phyloP scores from a whole-genome alignment of 306 rosid species.

The peach (Prunus persica) region Prunus_persica_NCBIv2 NC_034009.1:36201001-36201500 shows the following conservation, averaged over 20 bases:
- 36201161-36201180: slow-evolving; percentile 28
- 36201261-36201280: slow-evolving; percentile 4
- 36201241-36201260: slow-evolving; percentile 28
- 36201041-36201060: not conserved
- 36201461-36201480: not conserved
- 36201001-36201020: not conserved
- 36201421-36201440: slow-evolving; percentile 20
- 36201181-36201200: slow-evolving; percentile 12
- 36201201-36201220: slow-evolving; percentile 15
- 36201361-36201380: slow-evolving; percentile 24
- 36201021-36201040: not conserved
- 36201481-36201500: not conserved
- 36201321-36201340: slow-evolving; percentile 19
- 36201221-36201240: slow-evolving; percentile 13
- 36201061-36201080: slow-evolving; percentile 1
- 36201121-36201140: slow-evolving; percentile 1
- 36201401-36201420: slow-evolving; percentile 23
- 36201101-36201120: slow-evolving; percentile 13
- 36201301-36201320: slow-evolving; percentile 23
- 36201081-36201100: not conserved
- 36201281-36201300: slow-evolving; percentile 16
- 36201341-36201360: slow-evolving; percentile 28
- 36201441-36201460: slow-evolving; percentile 12
- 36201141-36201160: slow-evolving; percentile 20
- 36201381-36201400: slow-evolving; percentile 20